Conservation (phyloP, 2,329 filamentous ascomycete species). For the Pseudogymnoascus sp. region DNA sequence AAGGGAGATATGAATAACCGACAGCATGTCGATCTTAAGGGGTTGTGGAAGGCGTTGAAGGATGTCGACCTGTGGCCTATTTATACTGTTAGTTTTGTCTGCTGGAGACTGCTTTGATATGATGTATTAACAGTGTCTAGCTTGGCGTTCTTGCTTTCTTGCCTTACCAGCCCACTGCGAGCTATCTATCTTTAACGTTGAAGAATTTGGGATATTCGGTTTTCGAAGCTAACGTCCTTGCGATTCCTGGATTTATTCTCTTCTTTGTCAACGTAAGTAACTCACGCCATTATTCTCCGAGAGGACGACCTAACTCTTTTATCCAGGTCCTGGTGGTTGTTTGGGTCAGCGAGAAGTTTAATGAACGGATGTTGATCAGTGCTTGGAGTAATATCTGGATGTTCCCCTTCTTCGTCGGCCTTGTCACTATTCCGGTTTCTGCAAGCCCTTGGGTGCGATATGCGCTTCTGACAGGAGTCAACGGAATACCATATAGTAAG, state of each 20-base stretch:
- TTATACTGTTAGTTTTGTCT: constrained; percentile 26
- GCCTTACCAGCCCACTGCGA: background rate
- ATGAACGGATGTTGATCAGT: constrained; percentile 29
- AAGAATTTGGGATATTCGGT: constrained; percentile 19
- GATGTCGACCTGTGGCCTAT: constrained; percentile 45
- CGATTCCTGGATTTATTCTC: constrained; percentile 35
- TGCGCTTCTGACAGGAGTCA: constrained; percentile 26
- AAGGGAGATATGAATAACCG: constrained; percentile 40
- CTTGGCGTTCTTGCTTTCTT: constrained; percentile 22
- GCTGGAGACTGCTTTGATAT: background rate
- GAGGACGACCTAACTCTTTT: constrained; percentile 53
- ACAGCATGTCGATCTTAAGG: constrained; percentile 35
- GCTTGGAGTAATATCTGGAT: constrained; percentile 31
- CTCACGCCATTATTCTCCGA: constrained; percentile 36
- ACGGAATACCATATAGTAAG: constrained; percentile 7
- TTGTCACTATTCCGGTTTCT: constrained; percentile 21
- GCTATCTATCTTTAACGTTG: constrained; percentile 11
- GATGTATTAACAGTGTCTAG: background rate
- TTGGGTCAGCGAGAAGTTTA: constrained; percentile 34
- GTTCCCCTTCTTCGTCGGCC: constrained; percentile 29
- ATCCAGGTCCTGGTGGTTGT: constrained; percentile 36
- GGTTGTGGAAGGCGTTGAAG: constrained; percentile 37
- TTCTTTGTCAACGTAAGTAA: constrained; percentile 30
- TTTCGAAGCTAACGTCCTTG: constrained; percentile 36
- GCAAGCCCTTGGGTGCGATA: constrained; percentile 28